Evolutionary conservation across 306 rosid genomes (phyloP).

Genomic region (Lathyrus oleraceus): DNA sequence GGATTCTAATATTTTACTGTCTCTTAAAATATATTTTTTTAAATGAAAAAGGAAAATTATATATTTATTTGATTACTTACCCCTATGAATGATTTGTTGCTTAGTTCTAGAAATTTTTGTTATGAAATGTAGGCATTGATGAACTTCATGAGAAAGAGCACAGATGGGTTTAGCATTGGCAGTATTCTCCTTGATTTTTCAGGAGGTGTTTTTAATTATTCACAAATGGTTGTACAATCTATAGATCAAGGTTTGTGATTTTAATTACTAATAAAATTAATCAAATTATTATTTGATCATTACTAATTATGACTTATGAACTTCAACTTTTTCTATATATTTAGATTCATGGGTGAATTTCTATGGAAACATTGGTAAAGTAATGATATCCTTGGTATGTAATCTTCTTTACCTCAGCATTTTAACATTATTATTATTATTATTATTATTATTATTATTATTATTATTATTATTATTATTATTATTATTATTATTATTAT

Average conservation of each 20-base stretch:
- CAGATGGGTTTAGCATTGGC: constrained; percentile 81
- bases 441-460: background rate
- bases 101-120: background rate
- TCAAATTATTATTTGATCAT: constrained; percentile 21
- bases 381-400: constrained; percentile 71
- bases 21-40: too few relatives aligned
- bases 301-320: background rate
- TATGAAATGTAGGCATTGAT: constrained; percentile 54
- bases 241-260: constrained; percentile 73
- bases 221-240: constrained; percentile 77
- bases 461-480: background rate
- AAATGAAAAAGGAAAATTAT: too few relatives aligned
- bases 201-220: constrained; percentile 69
- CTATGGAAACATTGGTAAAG: constrained; percentile 80
- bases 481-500: background rate
- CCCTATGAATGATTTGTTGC: background rate
- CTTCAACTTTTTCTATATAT: constrained; percentile 24
- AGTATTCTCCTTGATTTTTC: constrained; percentile 65
- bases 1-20: too few relatives aligned
- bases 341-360: constrained; percentile 84
- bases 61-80: background rate
- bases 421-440: background rate
- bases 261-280: constrained; percentile 5
- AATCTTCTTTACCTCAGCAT: background rate
- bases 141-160: constrained; percentile 81